A percentile compares a stretch with the other conserved stretches of the same genome.
These are phyloP conservation scores for Macaranga tanarius DNA, from an alignment of 441 rosid species.

Conservation along the genomic window DNA sequence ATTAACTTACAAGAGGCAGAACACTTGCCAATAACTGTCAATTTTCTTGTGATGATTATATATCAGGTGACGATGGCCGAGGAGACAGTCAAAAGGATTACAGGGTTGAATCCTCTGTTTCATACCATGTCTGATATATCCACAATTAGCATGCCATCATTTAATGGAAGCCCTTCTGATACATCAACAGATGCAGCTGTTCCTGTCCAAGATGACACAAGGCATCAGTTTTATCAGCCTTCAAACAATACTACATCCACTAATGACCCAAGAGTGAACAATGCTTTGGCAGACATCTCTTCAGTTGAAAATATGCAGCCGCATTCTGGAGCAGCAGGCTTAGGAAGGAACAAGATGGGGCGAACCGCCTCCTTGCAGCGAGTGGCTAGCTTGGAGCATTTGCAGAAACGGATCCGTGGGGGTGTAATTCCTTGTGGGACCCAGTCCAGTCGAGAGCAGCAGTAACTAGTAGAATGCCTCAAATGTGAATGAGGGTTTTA, in stretches of 20 bases:
- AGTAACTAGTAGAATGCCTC: constrained; percentile 18
- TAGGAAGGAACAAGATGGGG: constrained; percentile 48
- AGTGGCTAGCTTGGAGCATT: constrained; percentile 89
- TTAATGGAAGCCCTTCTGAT: constrained; percentile 50
- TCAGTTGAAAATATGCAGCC: constrained; percentile 39
- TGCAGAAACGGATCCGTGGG: constrained; percentile 76
- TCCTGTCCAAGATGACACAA: constrained; percentile 50
- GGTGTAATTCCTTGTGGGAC: constrained; percentile 25
- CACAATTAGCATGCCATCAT: constrained; percentile 41
- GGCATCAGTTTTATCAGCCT: constrained; percentile 36
- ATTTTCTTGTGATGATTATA: constrained; percentile 5
- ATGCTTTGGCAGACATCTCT: constrained; percentile 47
- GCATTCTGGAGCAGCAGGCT: constrained; percentile 29
- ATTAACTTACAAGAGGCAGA: background rate
- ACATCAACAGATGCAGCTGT: constrained; percentile 53
- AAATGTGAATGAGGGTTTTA: constrained; percentile 14
- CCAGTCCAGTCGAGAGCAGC: constrained; percentile 35
- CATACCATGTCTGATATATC: constrained; percentile 52
- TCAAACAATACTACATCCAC: constrained; percentile 33
- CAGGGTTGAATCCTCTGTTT: constrained; percentile 66
- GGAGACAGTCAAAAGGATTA: constrained; percentile 81
- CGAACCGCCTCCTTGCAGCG: constrained; percentile 68
- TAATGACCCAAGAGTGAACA: constrained; percentile 38
- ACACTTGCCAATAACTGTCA: background rate
- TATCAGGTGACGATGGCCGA: constrained; percentile 95